Conservation (phyloP, 306 rosid genomes). For the Canavalia ensiformis region DNA sequence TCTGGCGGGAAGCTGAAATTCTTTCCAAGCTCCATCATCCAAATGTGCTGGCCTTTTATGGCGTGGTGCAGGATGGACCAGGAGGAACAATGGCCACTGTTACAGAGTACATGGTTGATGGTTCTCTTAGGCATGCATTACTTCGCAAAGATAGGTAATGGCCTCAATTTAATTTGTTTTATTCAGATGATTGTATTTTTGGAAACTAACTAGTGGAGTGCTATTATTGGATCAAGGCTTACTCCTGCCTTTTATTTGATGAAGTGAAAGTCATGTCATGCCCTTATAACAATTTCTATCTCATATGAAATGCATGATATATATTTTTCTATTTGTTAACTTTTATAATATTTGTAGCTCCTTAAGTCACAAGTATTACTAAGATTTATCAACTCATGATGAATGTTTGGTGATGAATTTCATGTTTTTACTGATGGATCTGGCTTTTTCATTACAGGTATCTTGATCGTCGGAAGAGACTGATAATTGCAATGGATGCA, state of each 20-base stretch:
- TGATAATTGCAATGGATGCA: constrained; percentile 95
- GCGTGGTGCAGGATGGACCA: constrained; percentile 76
- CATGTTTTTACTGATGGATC: constrained; percentile 22
- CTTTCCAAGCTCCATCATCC: constrained; percentile 94
- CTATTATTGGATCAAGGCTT: constrained; percentile 19
- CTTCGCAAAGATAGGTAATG: constrained; percentile 79
- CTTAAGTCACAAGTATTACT: not conserved
- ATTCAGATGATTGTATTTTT: not conserved
- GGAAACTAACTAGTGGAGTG: not conserved
- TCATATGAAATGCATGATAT: constrained; percentile 16
- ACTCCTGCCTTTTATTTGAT: not conserved
- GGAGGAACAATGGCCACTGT: constrained; percentile 89
- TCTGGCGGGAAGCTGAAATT: constrained; percentile 90
- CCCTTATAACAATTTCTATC: constrained; percentile 9
- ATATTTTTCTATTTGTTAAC: constrained; percentile 34
- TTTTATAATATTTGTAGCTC: constrained; percentile 34
- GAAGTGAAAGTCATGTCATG: not conserved
- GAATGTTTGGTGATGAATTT: constrained; percentile 11
- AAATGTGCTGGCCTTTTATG: constrained; percentile 83
- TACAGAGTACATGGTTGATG: constrained; percentile 91
- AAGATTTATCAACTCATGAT: not conserved
- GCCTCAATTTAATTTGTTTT: not conserved
- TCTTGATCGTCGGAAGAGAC: constrained; percentile 87
- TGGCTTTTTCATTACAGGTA: constrained; percentile 57
- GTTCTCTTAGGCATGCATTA: constrained; percentile 83